A percentile compares a stretch with the other conserved stretches of the same genome.
phyloP scores from a whole-genome alignment of 805 yeast species.

The Metschnikowia chrysomelidarum region DNA sequence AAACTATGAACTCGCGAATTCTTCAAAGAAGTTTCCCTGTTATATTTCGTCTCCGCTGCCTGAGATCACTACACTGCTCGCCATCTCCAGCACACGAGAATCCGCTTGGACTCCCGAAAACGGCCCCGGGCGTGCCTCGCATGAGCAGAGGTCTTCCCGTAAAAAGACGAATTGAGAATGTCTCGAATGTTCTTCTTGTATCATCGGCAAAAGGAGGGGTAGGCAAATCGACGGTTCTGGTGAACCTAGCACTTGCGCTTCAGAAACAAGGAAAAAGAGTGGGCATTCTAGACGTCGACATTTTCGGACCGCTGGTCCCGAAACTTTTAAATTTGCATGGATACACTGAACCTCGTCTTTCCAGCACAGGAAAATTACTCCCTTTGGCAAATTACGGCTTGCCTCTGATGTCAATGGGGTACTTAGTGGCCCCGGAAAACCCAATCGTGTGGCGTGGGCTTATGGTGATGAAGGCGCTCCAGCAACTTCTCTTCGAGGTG shows the following conservation, averaged over 20 bases:
- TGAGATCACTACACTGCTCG: too few species aligned
- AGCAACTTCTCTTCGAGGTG: conserved; percentile 80
- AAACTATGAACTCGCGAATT: too few species aligned
- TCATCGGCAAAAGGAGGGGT: conserved; percentile 82
- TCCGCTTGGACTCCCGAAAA: conserved; percentile 40
- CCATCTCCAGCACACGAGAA: conserved; percentile 26
- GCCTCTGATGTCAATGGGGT: conserved; percentile 89
- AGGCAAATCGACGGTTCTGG: conserved; percentile 73
- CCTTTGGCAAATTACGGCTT: conserved; percentile 75
- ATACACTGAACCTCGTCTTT: conserved; percentile 65
- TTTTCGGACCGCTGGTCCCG: conserved; percentile 85
- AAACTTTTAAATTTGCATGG: conserved; percentile 64
- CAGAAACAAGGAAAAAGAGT: conserved; percentile 51
- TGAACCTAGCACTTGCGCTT: conserved; percentile 65
- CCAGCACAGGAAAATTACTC: conserved; percentile 50
- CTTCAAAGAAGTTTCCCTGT: too few species aligned
- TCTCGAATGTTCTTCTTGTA: conserved; percentile 59
- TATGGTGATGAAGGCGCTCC: conserved; percentile 83
- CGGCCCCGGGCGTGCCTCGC: conserved; percentile 21
- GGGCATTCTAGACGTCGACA: conserved; percentile 76
- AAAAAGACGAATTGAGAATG: conserved; percentile 56
- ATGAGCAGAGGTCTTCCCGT: conserved; percentile 56
- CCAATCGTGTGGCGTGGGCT: conserved; percentile 85
- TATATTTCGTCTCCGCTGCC: too few species aligned
- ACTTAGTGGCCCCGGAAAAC: conserved; percentile 60